Evolutionary conservation across 2,329 filamentous ascomycete genomes (phyloP).

Genomic region (Aspergillus awamori): DNA sequence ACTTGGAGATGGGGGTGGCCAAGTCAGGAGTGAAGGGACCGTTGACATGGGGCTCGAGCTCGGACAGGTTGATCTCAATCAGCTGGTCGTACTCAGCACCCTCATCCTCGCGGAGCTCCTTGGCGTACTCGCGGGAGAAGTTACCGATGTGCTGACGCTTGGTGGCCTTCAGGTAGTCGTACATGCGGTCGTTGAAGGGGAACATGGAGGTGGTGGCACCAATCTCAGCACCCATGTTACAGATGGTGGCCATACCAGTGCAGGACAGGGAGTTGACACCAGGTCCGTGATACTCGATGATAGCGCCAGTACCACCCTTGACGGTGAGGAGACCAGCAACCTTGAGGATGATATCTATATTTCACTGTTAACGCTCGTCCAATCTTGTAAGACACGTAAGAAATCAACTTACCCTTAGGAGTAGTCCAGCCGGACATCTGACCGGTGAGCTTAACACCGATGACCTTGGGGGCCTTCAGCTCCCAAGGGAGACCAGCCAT

Average conservation of each 20-base stretch:
- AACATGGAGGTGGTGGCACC: conserved; percentile 86
- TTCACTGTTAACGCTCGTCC: not conserved
- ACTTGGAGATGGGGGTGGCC: conserved; percentile 96
- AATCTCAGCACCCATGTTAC: conserved; percentile 68
- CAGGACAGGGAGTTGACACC: conserved; percentile 74
- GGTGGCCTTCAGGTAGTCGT: conserved; percentile 90
- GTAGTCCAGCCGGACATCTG: conserved; percentile 86
- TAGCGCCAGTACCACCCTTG: conserved; percentile 94
- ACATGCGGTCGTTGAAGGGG: conserved; percentile 97
- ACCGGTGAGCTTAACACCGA: conserved; percentile 94
- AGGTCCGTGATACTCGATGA: conserved; percentile 62
- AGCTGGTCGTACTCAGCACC: conserved; percentile 94
- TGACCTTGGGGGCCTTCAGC: conserved; percentile 94
- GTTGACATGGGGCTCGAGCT: conserved; percentile 98
- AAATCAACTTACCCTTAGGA: conserved; percentile 72
- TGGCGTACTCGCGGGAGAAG: conserved; percentile 79
- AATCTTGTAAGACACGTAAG: no score
- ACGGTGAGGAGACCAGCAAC: conserved; percentile 95
- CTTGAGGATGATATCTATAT: conserved; percentile 88
- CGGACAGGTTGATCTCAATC: conserved; percentile 91
- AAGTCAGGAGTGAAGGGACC: conserved; percentile 98
- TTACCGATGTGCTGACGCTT: conserved; percentile 90
- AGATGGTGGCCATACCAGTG: conserved; percentile 87
- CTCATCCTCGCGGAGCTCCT: conserved; percentile 84
- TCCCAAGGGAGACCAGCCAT: conserved; percentile 98